These are phyloP conservation scores for Phytophthora pini DNA, from an alignment of 352 stramenopile species.

Conservation along the genomic window DNA sequence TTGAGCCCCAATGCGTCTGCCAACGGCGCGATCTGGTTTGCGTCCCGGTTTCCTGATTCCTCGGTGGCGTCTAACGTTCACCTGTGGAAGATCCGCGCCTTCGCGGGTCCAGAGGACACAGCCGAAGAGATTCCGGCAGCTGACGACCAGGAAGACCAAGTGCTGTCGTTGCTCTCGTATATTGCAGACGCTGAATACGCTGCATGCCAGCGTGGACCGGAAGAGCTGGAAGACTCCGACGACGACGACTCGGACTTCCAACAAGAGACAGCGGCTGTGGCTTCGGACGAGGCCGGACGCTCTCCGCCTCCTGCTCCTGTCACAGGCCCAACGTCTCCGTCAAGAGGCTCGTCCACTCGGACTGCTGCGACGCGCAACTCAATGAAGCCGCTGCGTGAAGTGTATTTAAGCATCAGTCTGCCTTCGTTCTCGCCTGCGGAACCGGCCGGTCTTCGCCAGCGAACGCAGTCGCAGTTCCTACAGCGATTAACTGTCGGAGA, in stretches of 20 bases:
- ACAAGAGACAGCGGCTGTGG: conserved; percentile 22
- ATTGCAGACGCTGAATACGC: conserved; percentile 86
- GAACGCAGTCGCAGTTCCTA: conserved; percentile 27
- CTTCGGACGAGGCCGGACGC: conserved; percentile 3
- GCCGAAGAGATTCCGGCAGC: conserved; percentile 68
- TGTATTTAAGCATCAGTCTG: conserved; percentile 71
- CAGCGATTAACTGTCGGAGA: conserved; percentile 20
- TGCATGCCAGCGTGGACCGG: conserved; percentile 62
- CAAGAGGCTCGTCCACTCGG: conserved; percentile 42
- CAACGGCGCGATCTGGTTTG: conserved; percentile 80
- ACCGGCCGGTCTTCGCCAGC: conserved; percentile 36
- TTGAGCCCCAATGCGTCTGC: conserved; percentile 22
- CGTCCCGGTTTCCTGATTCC: conserved; percentile 80
- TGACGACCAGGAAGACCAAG: conserved; percentile 72
- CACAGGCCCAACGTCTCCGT: conserved; percentile 8
- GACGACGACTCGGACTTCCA: conserved; percentile 57
- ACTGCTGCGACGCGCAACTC: conserved; percentile 65
- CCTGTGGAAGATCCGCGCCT: conserved; percentile 82
- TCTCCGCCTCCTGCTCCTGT: conserved; percentile 7
- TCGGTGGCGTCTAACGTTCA: conserved; percentile 80
- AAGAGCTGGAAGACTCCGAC: conserved; percentile 55
- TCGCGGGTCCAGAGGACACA: conserved; percentile 48
- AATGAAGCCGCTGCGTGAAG: conserved; percentile 73
- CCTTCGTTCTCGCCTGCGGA: conserved; percentile 74
- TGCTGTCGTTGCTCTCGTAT: conserved; percentile 85